Conservation (phyloP, 2,329 filamentous ascomycete species). For the Fusarium robinianum region DNA sequence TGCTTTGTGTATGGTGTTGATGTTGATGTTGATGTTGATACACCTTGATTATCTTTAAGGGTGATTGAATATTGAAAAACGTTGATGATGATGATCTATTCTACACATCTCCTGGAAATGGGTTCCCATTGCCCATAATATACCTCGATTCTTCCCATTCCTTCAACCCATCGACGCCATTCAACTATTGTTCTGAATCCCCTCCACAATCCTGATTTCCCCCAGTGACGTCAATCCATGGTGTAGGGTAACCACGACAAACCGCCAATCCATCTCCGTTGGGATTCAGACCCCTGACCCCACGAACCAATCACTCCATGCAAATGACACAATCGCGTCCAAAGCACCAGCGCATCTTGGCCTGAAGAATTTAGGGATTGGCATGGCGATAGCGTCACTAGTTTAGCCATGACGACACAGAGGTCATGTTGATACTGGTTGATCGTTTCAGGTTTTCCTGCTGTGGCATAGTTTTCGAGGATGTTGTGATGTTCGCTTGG, state of each 20-base stretch:
- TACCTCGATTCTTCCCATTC: not conserved
- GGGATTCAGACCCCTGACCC: too few relatives aligned
- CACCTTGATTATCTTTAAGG: too few relatives aligned
- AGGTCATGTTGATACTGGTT: constrained; percentile 15
- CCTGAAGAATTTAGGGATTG: too few relatives aligned
- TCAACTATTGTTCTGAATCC: constrained; percentile 3
- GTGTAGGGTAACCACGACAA: constrained; percentile 13
- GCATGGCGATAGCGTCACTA: constrained; percentile 9
- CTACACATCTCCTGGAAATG: constrained; percentile 10
- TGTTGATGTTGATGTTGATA: constrained; percentile 1
- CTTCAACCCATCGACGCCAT: constrained; percentile 4
- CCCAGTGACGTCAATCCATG: constrained; percentile 25
- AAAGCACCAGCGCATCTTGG: not conserved
- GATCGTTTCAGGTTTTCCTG: too few relatives aligned
- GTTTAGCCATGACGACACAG: not conserved
- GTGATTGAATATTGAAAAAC: not conserved
- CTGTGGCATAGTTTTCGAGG: too few relatives aligned
- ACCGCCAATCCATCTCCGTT: constrained; percentile 12
- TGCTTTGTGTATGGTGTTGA: not conserved
- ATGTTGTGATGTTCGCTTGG: too few relatives aligned
- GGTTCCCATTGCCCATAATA: constrained; percentile 12
- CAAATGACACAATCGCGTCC: constrained; percentile 26
- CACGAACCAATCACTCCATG: too few relatives aligned
- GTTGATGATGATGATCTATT: constrained; percentile 16
- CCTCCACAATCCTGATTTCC: not conserved